Evolutionary conservation across 305 asterid species (phyloP).

Genomic region (Solanum hybrid): DNA sequence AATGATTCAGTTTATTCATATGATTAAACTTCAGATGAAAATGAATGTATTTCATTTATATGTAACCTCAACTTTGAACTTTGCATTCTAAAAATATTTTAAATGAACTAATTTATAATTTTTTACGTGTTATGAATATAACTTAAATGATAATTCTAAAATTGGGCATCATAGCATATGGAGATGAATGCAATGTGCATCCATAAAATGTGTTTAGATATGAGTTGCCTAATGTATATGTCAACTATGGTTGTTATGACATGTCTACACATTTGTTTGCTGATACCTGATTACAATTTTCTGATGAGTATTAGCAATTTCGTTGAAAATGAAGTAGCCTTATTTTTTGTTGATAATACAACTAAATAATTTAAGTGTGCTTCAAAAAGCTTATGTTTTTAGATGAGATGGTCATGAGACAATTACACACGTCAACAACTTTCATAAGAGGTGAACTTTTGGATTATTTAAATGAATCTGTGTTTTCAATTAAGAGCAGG

Average conservation of each 20-base stretch:
- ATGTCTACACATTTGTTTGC: background rate
- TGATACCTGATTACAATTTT: background rate
- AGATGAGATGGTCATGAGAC: background rate
- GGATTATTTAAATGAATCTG: background rate
- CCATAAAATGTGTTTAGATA: background rate
- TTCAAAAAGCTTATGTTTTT: background rate
- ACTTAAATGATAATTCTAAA: background rate
- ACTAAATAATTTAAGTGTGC: background rate
- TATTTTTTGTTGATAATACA: background rate
- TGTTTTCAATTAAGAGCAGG: background rate
- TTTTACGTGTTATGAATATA: background rate
- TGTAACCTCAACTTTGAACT: background rate
- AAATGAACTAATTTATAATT: background rate
- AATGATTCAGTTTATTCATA: background rate
- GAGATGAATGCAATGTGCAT: background rate
- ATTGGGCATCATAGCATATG: background rate
- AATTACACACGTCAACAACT: background rate
- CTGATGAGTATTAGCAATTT: background rate
- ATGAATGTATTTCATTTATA: background rate
- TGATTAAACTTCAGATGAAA: background rate
- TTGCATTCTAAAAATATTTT: background rate
- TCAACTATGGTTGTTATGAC: background rate
- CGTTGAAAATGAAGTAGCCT: background rate
- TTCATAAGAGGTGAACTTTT: background rate
- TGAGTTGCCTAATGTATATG: background rate